phyloP scores from a whole-genome alignment of 805 yeast species.

The Myxozyma mucilagina region DNA sequence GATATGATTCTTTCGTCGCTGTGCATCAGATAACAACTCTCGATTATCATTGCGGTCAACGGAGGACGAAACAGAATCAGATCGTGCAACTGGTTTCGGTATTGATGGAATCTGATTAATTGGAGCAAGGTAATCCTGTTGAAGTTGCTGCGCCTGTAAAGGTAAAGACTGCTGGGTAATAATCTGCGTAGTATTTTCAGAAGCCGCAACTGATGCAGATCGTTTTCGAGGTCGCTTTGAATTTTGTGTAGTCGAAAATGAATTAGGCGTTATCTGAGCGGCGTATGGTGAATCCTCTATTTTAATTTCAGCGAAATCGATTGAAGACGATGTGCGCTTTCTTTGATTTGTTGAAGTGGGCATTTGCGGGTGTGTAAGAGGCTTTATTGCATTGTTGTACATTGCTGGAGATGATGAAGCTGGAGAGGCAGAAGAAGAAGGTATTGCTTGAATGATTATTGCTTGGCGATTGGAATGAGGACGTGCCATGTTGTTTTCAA shows the following conservation, averaged over 20 bases:
- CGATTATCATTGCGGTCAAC: conserved; percentile 16
- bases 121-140: background rate
- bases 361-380: background rate
- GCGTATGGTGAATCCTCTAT: background rate
- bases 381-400: background rate
- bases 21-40: conserved; percentile 40
- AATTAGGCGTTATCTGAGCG: background rate
- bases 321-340: conserved; percentile 1
- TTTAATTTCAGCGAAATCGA: background rate
- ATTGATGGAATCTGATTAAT: background rate
- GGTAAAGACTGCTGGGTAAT: background rate
- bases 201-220: background rate
- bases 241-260: background rate
- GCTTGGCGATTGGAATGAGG: background rate
- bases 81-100: background rate
- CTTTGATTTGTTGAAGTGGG: background rate
- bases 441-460: background rate
- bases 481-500: background rate
- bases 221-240: background rate
- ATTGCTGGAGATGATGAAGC: background rate
- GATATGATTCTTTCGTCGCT: conserved; percentile 44
- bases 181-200: background rate
- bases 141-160: too few relatives aligned
- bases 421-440: background rate
- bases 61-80: background rate